Percentiles rank a stretch among this genome's conserved stretches.
Conservation (phyloP, 148 eudicot genomes). For the Arbutus unedo region DNA sequence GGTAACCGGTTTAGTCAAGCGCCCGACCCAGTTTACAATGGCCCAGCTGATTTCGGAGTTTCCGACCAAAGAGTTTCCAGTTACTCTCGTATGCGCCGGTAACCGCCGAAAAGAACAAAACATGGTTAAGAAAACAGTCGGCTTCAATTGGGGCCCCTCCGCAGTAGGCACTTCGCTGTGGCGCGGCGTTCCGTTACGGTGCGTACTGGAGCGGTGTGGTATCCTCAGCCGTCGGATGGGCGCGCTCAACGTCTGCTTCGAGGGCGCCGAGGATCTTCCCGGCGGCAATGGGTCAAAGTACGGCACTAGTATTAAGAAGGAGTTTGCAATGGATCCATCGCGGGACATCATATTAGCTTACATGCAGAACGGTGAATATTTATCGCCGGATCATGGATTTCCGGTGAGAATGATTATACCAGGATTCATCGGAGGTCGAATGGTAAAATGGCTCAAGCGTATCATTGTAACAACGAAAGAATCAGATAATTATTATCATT, state of each 20-base stretch:
- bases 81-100: constrained; percentile 78
- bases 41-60: constrained; percentile 60
- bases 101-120: constrained; percentile 93
- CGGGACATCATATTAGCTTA: constrained; percentile 82
- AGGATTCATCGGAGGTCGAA: constrained; percentile 84
- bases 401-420: constrained; percentile 81
- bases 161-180: constrained; percentile 77
- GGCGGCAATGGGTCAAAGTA: constrained; percentile 97
- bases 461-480: constrained; percentile 62
- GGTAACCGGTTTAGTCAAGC: constrained; percentile 63
- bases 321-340: constrained; percentile 70
- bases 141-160: constrained; percentile 96
- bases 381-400: constrained; percentile 78
- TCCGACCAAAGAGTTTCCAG: constrained; percentile 63
- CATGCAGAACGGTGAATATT: constrained; percentile 75
- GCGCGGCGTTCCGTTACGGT: constrained; percentile 72
- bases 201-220: constrained; percentile 63
- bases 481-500: constrained; percentile 76
- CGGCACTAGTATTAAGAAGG: constrained; percentile 70
- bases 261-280: constrained; percentile 90
- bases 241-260: constrained; percentile 82
- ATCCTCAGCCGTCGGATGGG: constrained; percentile 48
- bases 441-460: constrained; percentile 90
- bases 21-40: constrained; percentile 63
- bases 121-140: constrained; percentile 71